These are phyloP conservation scores for Fusarium mundagurra DNA, from an alignment of 2,329 filamentous ascomycete genomes.

Conservation along the genomic window DNA sequence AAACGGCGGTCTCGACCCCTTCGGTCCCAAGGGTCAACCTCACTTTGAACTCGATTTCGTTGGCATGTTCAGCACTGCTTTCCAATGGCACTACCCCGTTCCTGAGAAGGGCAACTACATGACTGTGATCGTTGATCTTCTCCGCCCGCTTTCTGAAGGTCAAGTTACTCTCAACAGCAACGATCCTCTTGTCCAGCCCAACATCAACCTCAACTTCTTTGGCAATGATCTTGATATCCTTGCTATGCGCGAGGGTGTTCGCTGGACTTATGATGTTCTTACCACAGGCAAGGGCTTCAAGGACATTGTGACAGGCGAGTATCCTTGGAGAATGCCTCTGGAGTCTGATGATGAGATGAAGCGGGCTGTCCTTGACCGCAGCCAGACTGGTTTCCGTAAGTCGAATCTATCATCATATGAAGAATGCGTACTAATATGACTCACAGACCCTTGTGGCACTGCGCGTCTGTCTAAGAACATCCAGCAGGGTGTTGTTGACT, in stretches of 20 bases:
- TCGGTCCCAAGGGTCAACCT: slow-evolving; percentile 65
- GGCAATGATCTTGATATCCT: slow-evolving; percentile 65
- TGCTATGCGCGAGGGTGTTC: slow-evolving; percentile 66
- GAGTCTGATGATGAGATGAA: slow-evolving; percentile 66
- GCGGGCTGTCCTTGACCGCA: slow-evolving; percentile 64
- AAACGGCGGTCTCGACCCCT: slow-evolving; percentile 61
- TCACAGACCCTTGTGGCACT: slow-evolving; percentile 62
- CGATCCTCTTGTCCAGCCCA: slow-evolving; percentile 66
- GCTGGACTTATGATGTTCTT: slow-evolving; percentile 66
- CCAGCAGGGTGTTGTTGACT: slow-evolving; percentile 59
- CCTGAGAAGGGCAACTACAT: slow-evolving; percentile 59
- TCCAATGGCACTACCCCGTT: slow-evolving; percentile 58
- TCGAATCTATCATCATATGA: rapidly evolving
- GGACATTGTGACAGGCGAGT: slow-evolving; percentile 62
- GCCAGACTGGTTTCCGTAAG: slow-evolving; percentile 63
- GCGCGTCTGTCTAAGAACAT: slow-evolving; percentile 62
- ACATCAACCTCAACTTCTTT: slow-evolving; percentile 71
- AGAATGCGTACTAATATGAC: rapidly evolving
- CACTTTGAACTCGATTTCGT: slow-evolving; percentile 73
- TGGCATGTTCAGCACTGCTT: slow-evolving; percentile 61
- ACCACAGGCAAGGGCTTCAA: slow-evolving; percentile 66
- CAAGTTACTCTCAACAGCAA: slow-evolving; percentile 65
- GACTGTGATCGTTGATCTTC: slow-evolving; percentile 63
- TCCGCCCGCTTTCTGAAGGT: slow-evolving; percentile 57
- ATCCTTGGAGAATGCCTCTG: slow-evolving; percentile 69